Percentiles rank a stretch among this genome's conserved stretches.
Evolutionary conservation across 345 rosid species (phyloP).

Genomic region (Gossypium sturtianum): DNA sequence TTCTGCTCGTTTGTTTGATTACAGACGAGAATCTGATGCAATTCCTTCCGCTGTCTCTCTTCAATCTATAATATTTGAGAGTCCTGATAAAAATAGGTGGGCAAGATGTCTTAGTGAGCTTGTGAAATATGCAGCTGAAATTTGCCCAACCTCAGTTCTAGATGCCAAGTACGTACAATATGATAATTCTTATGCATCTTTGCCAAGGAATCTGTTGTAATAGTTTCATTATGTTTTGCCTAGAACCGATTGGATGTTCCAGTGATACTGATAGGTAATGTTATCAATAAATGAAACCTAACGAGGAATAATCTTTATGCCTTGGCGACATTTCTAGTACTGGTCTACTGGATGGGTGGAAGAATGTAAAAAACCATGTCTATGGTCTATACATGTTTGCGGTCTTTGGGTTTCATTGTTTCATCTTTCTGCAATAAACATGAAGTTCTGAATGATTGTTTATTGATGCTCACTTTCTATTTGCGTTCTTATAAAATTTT

Average conservation of each 20-base stretch:
- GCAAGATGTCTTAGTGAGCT: conserved; percentile 95
- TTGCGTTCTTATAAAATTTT: neutral
- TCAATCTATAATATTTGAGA: conserved; percentile 88
- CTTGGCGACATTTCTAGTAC: too few species aligned
- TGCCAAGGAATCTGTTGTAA: too few species aligned
- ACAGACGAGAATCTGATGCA: conserved; percentile 80
- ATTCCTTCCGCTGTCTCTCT: conserved; percentile 93
- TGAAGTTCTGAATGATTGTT: too few species aligned
- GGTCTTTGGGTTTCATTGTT: too few species aligned
- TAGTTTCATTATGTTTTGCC: too few species aligned
- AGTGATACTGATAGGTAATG: neutral
- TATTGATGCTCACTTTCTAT: too few species aligned
- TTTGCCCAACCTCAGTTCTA: conserved; percentile 91
- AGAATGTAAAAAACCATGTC: too few species aligned
- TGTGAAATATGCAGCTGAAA: conserved; percentile 88
- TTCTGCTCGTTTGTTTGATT: conserved; percentile 86
- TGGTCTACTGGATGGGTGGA: too few species aligned
- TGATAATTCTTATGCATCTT: too few species aligned
- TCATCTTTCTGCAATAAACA: too few species aligned
- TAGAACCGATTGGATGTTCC: conserved; percentile 1
- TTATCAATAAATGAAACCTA: neutral
- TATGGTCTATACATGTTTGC: too few species aligned
- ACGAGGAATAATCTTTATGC: too few species aligned
- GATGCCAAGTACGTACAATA: conserved; percentile 72
- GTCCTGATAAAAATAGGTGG: conserved; percentile 97